Base-by-base conservation (phyloP, 1,139 yeast genomes). In the Yamadazyma friedrichii region DNA sequence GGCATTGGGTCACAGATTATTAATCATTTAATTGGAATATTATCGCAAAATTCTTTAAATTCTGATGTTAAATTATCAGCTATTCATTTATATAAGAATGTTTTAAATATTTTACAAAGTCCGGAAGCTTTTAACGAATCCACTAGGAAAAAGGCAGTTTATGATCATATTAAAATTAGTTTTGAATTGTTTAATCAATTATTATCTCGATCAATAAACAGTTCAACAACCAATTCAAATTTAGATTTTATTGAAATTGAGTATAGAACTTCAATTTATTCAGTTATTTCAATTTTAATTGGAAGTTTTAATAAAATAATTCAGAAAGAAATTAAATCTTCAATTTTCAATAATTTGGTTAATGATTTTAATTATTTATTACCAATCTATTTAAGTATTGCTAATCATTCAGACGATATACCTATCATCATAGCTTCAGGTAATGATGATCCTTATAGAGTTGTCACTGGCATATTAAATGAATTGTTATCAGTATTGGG, bases 1-100 rank as follows among this genome's bases (percentile, higher is more conserved):
- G 86, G 86, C 1, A 70, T 83, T 29, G 91, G 89, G 1, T 49
- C 59, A 24, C 70, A 70, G 38, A 70, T 86, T 1, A 65, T 81
- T 29, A 58, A 65, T 25, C 77, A 78, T 48, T 65, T 82, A 51
- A 54, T 71, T 46, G 50, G 56, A 32, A 56, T 82, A 12, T 58
- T 83, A 32, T 43, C 58, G 4, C 58, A 60, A 27, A 46, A 56
- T 0, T 44, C 49, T 1, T 40, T 50, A 29, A 50, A 59, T n/a
- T 41, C 68, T 1, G 68, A 62, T 9, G 65, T 78, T 9, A 79
- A 78, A 50, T 59, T 70, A 2, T 70, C 72, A 22, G 78, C 83
- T 1, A 61, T 80, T 5, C 69, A 68, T 25, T 62, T 85, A 35
- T 76, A 83, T 52, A 73, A 74, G 40, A 67, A 75, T 9, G 74